A percentile compares a stretch with the other conserved stretches of the same genome.
phyloP scores from a whole-genome alignment of 345 rosid genomes.

The Passiflora organensis region DNA sequence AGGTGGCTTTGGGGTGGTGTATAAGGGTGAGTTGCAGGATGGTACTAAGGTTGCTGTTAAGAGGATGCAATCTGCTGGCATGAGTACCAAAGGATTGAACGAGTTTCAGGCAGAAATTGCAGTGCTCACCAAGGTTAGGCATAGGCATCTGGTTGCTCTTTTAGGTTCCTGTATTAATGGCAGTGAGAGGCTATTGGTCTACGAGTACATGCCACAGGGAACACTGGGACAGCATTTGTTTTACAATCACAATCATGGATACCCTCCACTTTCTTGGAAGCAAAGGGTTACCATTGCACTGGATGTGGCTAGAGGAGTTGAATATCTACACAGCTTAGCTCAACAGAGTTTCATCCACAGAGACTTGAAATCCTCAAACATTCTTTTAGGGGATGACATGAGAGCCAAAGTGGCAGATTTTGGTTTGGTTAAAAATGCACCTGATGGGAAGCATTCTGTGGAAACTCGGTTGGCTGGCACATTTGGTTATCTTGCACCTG shows the following conservation, averaged over 20 bases:
- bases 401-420: neutral
- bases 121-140: neutral
- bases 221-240: neutral
- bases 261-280: neutral
- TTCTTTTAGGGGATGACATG: neutral
- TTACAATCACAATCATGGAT: neutral
- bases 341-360: neutral
- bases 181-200: neutral
- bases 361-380: neutral
- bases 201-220: neutral
- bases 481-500: neutral
- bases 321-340: neutral
- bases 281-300: neutral
- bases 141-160: neutral
- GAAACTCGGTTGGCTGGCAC: neutral
- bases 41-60: neutral
- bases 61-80: neutral
- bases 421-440: conserved; percentile 2
- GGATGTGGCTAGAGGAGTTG: neutral
- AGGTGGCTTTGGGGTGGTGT: neutral
- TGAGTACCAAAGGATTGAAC: neutral
- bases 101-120: neutral
- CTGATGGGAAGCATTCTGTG: conserved; percentile 1
- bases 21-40: neutral
- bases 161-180: neutral